Percentiles rank a stretch among this genome's conserved stretches.
phyloP scores from a whole-genome alignment of 1,284 basidiomycete genomes.

The Pseudozyma tsukubaensis region DNA sequence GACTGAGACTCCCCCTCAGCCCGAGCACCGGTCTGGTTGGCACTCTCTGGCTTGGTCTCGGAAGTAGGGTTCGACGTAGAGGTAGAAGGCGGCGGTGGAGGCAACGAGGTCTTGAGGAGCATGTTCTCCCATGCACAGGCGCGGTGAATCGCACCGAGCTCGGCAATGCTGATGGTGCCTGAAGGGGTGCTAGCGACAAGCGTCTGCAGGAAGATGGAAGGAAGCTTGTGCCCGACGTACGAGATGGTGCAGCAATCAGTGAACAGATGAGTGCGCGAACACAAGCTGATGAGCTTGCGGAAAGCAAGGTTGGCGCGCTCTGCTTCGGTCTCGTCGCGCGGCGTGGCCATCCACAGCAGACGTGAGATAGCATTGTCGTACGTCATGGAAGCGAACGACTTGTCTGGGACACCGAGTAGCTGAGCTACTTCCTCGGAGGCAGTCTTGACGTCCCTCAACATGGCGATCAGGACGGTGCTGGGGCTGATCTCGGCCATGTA shows the following conservation, averaged over 20 bases:
- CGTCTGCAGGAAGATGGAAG: conserved; percentile 78
- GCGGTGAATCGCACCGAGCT: conserved; percentile 86
- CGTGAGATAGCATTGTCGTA: conserved; percentile 39
- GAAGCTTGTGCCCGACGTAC: conserved; percentile 80
- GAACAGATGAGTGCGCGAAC: conserved; percentile 83
- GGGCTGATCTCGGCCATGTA: conserved; percentile 88
- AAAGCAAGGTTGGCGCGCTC: conserved; percentile 77
- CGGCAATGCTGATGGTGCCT: conserved; percentile 75
- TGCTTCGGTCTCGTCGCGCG: conserved; percentile 67
- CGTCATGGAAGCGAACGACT: conserved; percentile 34
- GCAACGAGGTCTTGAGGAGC: conserved; percentile 73
- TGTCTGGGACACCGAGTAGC: conserved; percentile 74
- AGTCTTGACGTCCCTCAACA: conserved; percentile 79
- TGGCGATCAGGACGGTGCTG: conserved; percentile 78
- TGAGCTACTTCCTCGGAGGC: conserved; percentile 78
- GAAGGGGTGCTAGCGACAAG: conserved; percentile 66
- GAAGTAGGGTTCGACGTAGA: conserved; percentile 9
- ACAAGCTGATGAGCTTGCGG: conserved; percentile 80
- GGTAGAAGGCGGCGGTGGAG: conserved; percentile 28
- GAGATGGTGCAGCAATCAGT: conserved; percentile 90
- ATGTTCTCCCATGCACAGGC: conserved; percentile 87
- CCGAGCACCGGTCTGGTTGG: conserved; percentile 7
- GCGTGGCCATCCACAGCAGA: conserved; percentile 42
- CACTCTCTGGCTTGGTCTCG: conserved; percentile 23
- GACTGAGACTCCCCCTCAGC: conserved; percentile 3